Conservation (phyloP, 2,329 filamentous ascomycete species). For the Keithomyces neogunnii region DNA sequence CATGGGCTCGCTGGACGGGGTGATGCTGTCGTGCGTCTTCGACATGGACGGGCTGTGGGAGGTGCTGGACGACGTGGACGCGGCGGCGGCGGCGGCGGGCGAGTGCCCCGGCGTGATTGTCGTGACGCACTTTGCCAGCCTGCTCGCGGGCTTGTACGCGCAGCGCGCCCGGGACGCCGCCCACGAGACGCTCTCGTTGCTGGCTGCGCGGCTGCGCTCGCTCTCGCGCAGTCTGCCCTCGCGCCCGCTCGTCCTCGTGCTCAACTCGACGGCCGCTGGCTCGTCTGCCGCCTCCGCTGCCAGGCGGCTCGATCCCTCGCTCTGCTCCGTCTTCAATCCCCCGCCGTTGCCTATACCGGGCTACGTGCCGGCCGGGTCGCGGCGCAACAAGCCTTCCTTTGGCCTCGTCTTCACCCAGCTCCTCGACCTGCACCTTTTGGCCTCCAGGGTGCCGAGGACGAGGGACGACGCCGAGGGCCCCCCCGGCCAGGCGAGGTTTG, state of each 20-base stretch:
- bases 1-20: constrained; percentile 34
- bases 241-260: constrained; percentile 42
- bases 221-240: constrained; percentile 32
- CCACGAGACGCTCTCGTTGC: constrained; percentile 37
- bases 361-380: constrained; percentile 11
- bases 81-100: constrained; percentile 6
- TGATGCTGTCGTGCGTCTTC: constrained; percentile 49
- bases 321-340: constrained; percentile 42
- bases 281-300: constrained; percentile 1
- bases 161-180: constrained; percentile 37
- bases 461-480: constrained; percentile 29
- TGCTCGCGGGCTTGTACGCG: constrained; percentile 45
- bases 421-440: constrained; percentile 45
- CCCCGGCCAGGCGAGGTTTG: constrained; percentile 11
- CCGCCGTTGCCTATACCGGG: constrained; percentile 14
- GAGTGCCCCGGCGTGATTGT: constrained; percentile 32
- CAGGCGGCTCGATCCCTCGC: constrained; percentile 29
- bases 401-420: constrained; percentile 47
- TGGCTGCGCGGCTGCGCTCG: constrained; percentile 37
- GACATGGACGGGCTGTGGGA: constrained; percentile 51
- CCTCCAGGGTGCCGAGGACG: constrained; percentile 33
- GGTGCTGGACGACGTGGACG: constrained; percentile 43
- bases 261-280: constrained; percentile 38
- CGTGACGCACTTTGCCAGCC: constrained; percentile 43
- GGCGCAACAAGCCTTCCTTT: constrained; percentile 40